phyloP scores from a whole-genome alignment of 192 early-diverging fungal species.

The Glomus cerebriforme region DNA sequence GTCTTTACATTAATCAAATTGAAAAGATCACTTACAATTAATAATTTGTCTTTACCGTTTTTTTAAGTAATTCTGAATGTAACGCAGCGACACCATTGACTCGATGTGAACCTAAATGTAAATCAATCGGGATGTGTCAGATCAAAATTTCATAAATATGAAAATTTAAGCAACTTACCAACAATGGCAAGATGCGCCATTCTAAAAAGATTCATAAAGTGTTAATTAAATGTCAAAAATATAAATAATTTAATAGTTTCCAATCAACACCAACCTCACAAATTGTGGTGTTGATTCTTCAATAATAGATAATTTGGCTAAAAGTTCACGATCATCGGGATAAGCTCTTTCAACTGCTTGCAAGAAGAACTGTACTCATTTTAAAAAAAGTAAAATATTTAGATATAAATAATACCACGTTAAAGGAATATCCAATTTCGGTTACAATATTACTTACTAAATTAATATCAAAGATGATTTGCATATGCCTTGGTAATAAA shows the following conservation, averaged over 20 bases:
- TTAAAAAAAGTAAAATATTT: too few relatives aligned
- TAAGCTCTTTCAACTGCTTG: constrained; percentile 87
- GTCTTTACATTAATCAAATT: background rate
- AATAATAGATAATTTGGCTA: constrained; percentile 90
- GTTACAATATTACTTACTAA: constrained; percentile 45
- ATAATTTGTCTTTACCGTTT: constrained; percentile 41
- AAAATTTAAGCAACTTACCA: constrained; percentile 30
- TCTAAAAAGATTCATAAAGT: constrained; percentile 37
- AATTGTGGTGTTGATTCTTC: constrained; percentile 91
- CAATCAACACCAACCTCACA: constrained; percentile 48
- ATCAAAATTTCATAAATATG: background rate
- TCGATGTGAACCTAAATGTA: constrained; percentile 74
- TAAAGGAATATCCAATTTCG: background rate
- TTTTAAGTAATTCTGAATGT: constrained; percentile 81
- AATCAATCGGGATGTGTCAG: background rate
- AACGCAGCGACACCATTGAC: constrained; percentile 96
- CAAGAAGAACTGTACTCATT: constrained; percentile 75
- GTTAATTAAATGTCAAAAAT: background rate
- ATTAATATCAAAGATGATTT: constrained; percentile 99
- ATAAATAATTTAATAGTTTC: background rate
- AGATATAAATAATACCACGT: background rate
- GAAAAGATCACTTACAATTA: constrained; percentile 13
- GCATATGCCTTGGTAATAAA: constrained; percentile 95
- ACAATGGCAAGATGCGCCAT: constrained; percentile 98
- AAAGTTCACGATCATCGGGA: constrained; percentile 84